Conservation (phyloP, 2,329 filamentous ascomycete species). For the Penicillium sp. region DNA sequence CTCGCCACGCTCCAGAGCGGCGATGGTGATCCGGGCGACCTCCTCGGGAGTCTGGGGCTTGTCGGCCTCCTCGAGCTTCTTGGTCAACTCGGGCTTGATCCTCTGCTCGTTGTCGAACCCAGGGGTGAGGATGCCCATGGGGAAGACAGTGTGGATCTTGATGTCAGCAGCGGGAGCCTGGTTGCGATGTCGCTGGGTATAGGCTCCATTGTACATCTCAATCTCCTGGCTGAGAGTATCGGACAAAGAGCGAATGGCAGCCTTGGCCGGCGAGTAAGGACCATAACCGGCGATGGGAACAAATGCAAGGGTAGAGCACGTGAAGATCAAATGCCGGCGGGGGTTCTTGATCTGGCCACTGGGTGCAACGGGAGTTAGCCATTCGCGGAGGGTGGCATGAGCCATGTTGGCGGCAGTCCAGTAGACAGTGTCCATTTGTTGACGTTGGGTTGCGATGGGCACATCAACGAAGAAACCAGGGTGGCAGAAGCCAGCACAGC, state of each 20-base stretch:
- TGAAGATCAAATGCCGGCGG: slow-evolving; percentile 80
- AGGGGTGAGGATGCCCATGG: slow-evolving; percentile 77
- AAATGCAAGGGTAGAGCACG: slow-evolving; percentile 74
- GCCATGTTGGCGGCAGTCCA: slow-evolving; percentile 85
- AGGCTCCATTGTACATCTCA: slow-evolving; percentile 74
- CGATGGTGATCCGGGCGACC: slow-evolving; percentile 70
- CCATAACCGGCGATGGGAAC: slow-evolving; percentile 78
- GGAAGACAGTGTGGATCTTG: slow-evolving; percentile 78
- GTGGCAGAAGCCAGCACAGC: slow-evolving; percentile 72
- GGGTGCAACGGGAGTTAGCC: slow-evolving; percentile 57
- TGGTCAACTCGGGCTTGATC: slow-evolving; percentile 78
- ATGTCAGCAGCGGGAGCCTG: slow-evolving; percentile 63
- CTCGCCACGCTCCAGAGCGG: slow-evolving; percentile 75
- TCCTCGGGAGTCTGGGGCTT: slow-evolving; percentile 74
- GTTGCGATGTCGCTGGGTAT: slow-evolving; percentile 40
- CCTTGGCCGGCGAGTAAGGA: slow-evolving; percentile 82
- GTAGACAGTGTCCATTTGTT: slow-evolving; percentile 92
- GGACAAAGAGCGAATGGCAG: slow-evolving; percentile 77
- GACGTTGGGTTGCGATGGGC: slow-evolving; percentile 64
- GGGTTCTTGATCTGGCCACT: slow-evolving; percentile 36
- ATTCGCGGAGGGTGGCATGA: slow-evolving; percentile 73
- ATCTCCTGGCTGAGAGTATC: slow-evolving; percentile 85
- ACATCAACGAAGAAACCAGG: slow-evolving; percentile 79
- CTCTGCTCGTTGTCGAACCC: slow-evolving; percentile 75
- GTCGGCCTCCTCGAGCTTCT: slow-evolving; percentile 79